These are phyloP conservation scores for Kazachstania psychrophila DNA, from an alignment of 805 yeast species.

Conservation along the genomic window DNA sequence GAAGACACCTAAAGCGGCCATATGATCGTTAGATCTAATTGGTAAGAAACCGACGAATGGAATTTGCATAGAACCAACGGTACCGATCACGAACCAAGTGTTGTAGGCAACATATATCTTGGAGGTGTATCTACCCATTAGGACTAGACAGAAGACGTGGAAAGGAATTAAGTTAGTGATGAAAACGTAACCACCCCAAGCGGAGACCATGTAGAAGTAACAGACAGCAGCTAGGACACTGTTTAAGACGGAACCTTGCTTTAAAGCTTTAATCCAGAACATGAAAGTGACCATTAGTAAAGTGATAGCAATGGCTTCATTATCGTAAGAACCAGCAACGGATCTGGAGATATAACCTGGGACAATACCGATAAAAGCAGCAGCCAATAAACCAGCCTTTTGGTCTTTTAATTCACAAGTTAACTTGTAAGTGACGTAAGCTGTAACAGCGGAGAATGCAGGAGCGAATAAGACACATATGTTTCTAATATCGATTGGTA, in stretches of 20 bases:
- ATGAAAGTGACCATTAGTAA: conserved; percentile 90
- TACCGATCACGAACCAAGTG: conserved; percentile 95
- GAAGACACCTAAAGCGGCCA: conserved; percentile 96
- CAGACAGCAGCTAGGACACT: conserved; percentile 76
- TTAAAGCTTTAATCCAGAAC: conserved; percentile 91
- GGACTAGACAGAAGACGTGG: conserved; percentile 79
- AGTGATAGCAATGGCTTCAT: conserved; percentile 97
- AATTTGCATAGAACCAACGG: conserved; percentile 98
- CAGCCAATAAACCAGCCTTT: conserved; percentile 85
- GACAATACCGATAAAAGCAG: conserved; percentile 92
- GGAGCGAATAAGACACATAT: conserved; percentile 95
- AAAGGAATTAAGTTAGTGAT: conserved; percentile 95
- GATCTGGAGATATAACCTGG: conserved; percentile 98
- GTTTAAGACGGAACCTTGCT: conserved; percentile 80
- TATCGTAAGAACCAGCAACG: conserved; percentile 97
- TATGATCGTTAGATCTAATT: conserved; percentile 92
- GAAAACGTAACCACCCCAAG: conserved; percentile 99
- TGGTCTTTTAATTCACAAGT: conserved; percentile 85
- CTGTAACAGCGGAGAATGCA: conserved; percentile 87
- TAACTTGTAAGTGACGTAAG: conserved; percentile 77
- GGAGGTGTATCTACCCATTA: conserved; percentile 90
- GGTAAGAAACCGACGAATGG: conserved; percentile 98
- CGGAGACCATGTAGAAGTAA: conserved; percentile 97
- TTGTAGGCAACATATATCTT: conserved; percentile 83
- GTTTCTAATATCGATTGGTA: conserved; percentile 91